Evolutionary conservation across 2,329 filamentous ascomycete species (phyloP), one percentile per base, ranked within the genome.

Genomic region (Magnaporthiopsis incrustans): DNA sequence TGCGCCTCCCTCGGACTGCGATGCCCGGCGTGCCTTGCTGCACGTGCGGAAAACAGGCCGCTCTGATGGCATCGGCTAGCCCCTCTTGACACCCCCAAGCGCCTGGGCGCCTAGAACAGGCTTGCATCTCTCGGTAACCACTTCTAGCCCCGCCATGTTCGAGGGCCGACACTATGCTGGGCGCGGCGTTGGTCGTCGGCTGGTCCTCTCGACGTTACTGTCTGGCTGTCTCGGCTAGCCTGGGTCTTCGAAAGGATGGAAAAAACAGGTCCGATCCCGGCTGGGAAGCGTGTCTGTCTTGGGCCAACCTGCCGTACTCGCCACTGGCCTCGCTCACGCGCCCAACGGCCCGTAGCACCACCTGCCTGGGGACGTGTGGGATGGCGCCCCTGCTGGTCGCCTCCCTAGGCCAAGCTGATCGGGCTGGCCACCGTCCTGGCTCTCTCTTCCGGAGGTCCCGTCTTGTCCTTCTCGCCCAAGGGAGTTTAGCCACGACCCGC

Each of bases 41-140:
- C 60, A 61, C 60, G 60, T 61, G 60, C 60, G 38, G n/a, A 12
- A 61, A 56, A 50, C 7, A n/a, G 26, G 14, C 35, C 26, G 60
- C 30, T n/a, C 26, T 26, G 15, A 22, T 61, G 60, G 60, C n/a
- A 56, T 53, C 35, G 18, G n/a, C 60, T 26, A 38, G 38, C 44
- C 18, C 4, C 32, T 38, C 26, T 61, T 32, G 26, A 61, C 14
- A 8, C 12, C 22, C 6, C 14, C n/a, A n/a, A 25, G 44, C 5
- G 44, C 44, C 60, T 61, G 25, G 38, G 60, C 60, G 60, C 22
- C 60, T 38, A 61, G 59, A 60, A 8, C 14, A 38, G 26, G n/a
- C 26, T 27, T 58, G 57, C 26, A 58, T 58, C 12, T 30, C 38
- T 61, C 60, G 60, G 60, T 61, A 56, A 61, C 60, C 25, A 25